A percentile compares a stretch with the other conserved stretches of the same genome.
phyloP scores from a whole-genome alignment of 768 basidiomycete genomes.

The Amanita fuliginea region DNA sequence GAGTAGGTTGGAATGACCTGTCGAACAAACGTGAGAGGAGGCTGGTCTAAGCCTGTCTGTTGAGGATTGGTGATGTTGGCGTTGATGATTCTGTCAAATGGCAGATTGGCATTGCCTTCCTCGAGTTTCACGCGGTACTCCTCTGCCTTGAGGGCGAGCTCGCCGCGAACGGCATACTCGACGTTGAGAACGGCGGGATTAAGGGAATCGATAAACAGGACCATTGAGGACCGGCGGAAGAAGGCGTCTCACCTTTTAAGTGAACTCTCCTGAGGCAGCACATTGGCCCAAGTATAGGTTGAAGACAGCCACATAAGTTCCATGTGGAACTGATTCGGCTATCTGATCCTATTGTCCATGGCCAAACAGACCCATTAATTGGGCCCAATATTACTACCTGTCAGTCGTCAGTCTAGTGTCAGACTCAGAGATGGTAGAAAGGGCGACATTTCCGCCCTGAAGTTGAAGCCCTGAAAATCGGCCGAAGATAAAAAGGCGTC shows the following conservation, averaged over 20 bases:
- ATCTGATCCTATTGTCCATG: no score
- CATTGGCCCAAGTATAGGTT: no score
- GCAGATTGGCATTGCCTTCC: constrained; percentile 45
- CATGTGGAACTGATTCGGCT: no score
- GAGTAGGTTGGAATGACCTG: constrained; percentile 47
- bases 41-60: constrained; percentile 88
- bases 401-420: no score
- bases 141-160: constrained; percentile 92
- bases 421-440: no score
- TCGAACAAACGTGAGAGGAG: constrained; percentile 82
- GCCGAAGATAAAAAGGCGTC: neutral
- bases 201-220: constrained; percentile 58
- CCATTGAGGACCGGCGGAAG: constrained; percentile 23
- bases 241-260: no score
- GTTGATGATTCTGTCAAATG: constrained; percentile 82
- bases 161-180: constrained; percentile 95
- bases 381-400: no score
- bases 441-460: no score
- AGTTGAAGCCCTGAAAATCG: no score
- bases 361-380: no score
- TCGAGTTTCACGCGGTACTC: constrained; percentile 62
- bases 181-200: constrained; percentile 83
- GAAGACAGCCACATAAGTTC: no score
- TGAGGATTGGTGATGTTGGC: constrained; percentile 99
- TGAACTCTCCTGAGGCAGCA: no score